Evolutionary conservation across 192 early-diverging fungal species (phyloP).

Genomic region (Backusella parvicylindrica): DNA sequence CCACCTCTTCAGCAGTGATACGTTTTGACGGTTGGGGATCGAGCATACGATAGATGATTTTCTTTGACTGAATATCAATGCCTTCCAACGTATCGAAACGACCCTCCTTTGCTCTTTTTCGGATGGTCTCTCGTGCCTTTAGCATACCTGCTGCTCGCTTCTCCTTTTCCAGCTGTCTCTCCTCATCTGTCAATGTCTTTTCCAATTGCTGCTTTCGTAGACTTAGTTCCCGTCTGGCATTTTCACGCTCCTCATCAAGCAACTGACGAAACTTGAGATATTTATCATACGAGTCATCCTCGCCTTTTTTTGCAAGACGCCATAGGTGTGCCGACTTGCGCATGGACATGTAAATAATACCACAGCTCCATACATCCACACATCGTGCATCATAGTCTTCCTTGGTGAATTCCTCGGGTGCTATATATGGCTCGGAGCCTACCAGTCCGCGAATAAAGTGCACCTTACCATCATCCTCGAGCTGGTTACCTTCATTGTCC

Average conservation of each 20-base stretch:
- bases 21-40: conserved; percentile 26
- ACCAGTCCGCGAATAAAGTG: conserved; percentile 74
- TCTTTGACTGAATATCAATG: conserved; percentile 32
- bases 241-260: conserved; percentile 30
- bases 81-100: conserved; percentile 31
- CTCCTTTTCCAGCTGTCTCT: not conserved
- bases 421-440: conserved; percentile 86
- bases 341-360: conserved; percentile 37
- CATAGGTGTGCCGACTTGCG: conserved; percentile 30
- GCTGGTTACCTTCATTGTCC: not conserved
- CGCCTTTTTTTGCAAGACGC: conserved; percentile 26
- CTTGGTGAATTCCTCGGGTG: conserved; percentile 57
- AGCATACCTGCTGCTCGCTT: conserved; percentile 15
- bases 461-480: conserved; percentile 64
- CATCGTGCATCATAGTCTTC: conserved; percentile 47
- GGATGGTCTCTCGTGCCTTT: conserved; percentile 27
- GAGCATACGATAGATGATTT: conserved; percentile 32
- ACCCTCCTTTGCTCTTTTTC: conserved; percentile 25
- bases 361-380: conserved; percentile 22
- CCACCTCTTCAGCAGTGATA: conserved; percentile 13
- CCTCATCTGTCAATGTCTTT: not conserved
- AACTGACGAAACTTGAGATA: conserved; percentile 28
- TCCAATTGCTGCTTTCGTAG: conserved; percentile 3
- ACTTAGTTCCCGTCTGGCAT: conserved; percentile 9
- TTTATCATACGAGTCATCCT: conserved; percentile 27